Base-by-base conservation (phyloP, 2,329 filamentous ascomycete genomes). In the Aspergillus fischeri region DNA sequence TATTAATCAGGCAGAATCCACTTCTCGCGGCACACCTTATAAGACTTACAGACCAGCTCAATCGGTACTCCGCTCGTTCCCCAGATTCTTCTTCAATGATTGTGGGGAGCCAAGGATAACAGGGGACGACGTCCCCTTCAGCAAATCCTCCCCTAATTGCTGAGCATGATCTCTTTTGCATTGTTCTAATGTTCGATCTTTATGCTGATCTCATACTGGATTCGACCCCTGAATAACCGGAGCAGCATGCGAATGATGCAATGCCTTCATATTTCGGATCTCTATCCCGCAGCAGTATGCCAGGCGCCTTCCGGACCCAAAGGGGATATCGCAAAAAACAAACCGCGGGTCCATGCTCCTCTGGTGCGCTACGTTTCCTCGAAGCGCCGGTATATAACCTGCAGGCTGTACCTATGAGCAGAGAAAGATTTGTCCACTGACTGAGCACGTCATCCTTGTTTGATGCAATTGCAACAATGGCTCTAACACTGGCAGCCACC, bases 391-490 rank as follows among this genome's bases (percentile, higher is more conserved):
- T 28, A 28, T 49, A 49, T 49, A 49, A 38, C 4, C 4, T 38
- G 14, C 5, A 2, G 2, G 14, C 14, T 17, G 32, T 38, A 17
- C 32, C 14, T 38, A 38, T 38, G 14, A 17, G 32, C 32, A 38
- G 32, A 38, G 2, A 38, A 38, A 38, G 32, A 38, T 38, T 8
- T 38, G 32, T 38, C 32, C 32, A 7, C 32, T 38, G 32, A 38
- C 32, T 38, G 32, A 38, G 5, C 14, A 7, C 32, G 5, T 17
- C 21, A 45, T 24, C 42, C n/a, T 24, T 21, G 42, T 20, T 11
- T 17, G 42, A 24, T 24, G 10, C 49, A 9, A 20, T 24, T 2
- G 49, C 27, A 28, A 57, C 3, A 47, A 68, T 67, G 65, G 56
- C 53, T 21, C 61, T 58, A 49, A 49, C 53, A 20, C 28, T 64